Base-by-base conservation (phyloP, 225 moss, liverwort and hornwort genomes). In the Antitrichia curtipendula region DNA sequence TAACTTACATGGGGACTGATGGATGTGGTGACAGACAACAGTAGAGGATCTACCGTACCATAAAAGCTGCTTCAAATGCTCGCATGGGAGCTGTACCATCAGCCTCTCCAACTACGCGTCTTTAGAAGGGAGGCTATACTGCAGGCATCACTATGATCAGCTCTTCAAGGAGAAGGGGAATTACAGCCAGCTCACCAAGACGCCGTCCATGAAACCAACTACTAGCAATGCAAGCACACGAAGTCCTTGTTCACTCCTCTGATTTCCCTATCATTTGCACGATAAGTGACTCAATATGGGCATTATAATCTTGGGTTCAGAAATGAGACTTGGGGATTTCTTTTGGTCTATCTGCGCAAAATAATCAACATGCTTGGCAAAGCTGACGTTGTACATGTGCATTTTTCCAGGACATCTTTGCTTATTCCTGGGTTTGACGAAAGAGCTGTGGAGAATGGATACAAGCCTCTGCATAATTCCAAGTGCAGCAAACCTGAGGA, bases 121-220 rank as follows among this genome's bases (percentile, higher is more conserved):
- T 86, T 91, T 96, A 72, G 97, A 97, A 87, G 97, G 97, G 66
- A 93, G 97, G 69, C 90, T 97, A 54, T 97, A 97, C 57, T 97
- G 97, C 95, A 97, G 93, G 85, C 97, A 94, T 86, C 97, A 97
- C 79, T 97, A 95, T 86, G 92, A 92, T 60, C 97, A 97, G 91
- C 95, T 97, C 54, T 97, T 97, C 90, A 97, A 97, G 90, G 97
- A 97, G 92, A 97, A 94, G 84, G 97, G 97, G 41, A 97, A 97
- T 88, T 95, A 97, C 90, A 96, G 95, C 82, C 94, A 95, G 90
- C 96, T 97, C 36, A 95, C 89, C 69, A 97, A 96, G 90, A 90
- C 91, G 31, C 95, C 96, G 76, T 87, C 97, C 38, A 78, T 94
- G 92, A 96, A 96, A 84, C 80, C 97, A 83, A 91, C 90, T 27